phyloP scores from a whole-genome alignment of 129 eudicot species.

The Tanacetum coccineum region DNA sequence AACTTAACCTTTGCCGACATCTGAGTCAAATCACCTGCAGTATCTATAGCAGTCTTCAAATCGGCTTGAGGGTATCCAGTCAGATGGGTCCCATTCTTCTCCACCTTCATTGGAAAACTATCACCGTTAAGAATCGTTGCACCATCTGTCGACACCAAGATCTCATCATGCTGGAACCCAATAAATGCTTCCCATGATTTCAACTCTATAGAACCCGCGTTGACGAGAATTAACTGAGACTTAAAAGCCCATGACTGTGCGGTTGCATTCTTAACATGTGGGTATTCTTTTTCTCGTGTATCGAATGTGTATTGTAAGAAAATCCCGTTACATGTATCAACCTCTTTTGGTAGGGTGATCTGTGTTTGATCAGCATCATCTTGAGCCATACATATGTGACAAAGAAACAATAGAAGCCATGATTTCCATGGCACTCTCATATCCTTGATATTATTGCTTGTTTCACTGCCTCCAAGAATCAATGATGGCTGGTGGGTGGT shows the following conservation, averaged over 20 bases:
- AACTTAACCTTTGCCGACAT: slow-evolving; percentile 48
- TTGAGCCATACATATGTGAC: slow-evolving; percentile 25
- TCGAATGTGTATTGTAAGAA: slow-evolving; percentile 49
- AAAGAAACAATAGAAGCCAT: slow-evolving; percentile 26
- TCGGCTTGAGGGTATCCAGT: slow-evolving; percentile 69
- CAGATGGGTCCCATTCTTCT: slow-evolving; percentile 59
- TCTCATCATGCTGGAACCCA: slow-evolving; percentile 62
- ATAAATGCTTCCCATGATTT: slow-evolving; percentile 61
- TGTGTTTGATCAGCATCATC: slow-evolving; percentile 25
- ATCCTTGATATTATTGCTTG: slow-evolving; percentile 19
- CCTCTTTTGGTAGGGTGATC: slow-evolving; percentile 3
- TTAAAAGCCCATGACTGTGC: slow-evolving; percentile 84
- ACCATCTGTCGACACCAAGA: slow-evolving; percentile 53
- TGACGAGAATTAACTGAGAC: slow-evolving; percentile 42
- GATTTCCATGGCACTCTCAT: slow-evolving; percentile 46
- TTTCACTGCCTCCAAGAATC: neutral
- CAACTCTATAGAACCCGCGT: slow-evolving; percentile 56
- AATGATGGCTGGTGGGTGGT: neutral
- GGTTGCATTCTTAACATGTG: slow-evolving; percentile 57
- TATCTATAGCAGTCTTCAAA: slow-evolving; percentile 81
- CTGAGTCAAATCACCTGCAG: slow-evolving; percentile 60
- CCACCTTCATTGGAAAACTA: slow-evolving; percentile 48
- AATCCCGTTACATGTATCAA: slow-evolving; percentile 53
- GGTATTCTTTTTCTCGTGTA: slow-evolving; percentile 58
- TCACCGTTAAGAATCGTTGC: slow-evolving; percentile 52